phyloP scores from a whole-genome alignment of 768 basidiomycete genomes.

The Collybia sp. region DNA sequence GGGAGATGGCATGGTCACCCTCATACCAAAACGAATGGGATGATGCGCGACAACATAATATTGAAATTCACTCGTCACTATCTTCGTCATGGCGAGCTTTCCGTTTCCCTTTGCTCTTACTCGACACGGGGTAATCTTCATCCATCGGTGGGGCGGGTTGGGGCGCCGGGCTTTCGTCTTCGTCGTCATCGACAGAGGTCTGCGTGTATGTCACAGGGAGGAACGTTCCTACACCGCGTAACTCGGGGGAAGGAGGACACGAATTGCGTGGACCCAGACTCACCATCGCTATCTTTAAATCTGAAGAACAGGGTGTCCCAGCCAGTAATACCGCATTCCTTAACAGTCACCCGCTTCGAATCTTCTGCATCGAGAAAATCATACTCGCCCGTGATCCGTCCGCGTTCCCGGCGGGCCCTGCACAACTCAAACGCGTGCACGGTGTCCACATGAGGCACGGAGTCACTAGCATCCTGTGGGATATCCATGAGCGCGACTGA shows the following conservation, averaged over 20 bases:
- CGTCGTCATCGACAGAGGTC: slow-evolving; percentile 58
- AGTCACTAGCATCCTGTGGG: slow-evolving; percentile 18
- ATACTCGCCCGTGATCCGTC: slow-evolving; percentile 45
- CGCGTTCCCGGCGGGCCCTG: slow-evolving; percentile 46
- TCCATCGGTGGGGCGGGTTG: slow-evolving; percentile 13
- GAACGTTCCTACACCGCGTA: slow-evolving; percentile 41
- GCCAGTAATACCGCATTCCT: slow-evolving; percentile 47
- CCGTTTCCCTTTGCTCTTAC: slow-evolving; percentile 57
- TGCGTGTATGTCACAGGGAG: slow-evolving; percentile 55
- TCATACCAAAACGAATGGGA: no score
- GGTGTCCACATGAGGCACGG: slow-evolving; percentile 21
- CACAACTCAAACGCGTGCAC: slow-evolving; percentile 57
- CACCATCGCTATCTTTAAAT: slow-evolving; percentile 2
- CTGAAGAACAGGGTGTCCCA: slow-evolving; percentile 44
- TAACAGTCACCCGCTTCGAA: slow-evolving; percentile 22
- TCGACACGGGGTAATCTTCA: slow-evolving; percentile 15
- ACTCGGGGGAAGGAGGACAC: slow-evolving; percentile 9
- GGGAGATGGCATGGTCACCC: no score
- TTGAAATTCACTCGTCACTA: background rate
- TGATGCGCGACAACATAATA: no score
- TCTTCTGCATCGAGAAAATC: slow-evolving; percentile 39
- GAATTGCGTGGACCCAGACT: slow-evolving; percentile 11
- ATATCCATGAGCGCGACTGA: slow-evolving; percentile 32
- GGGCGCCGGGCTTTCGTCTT: slow-evolving; percentile 37
- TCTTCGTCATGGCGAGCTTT: slow-evolving; percentile 38